Base-by-base conservation (phyloP, 257 asterid genomes). In the Forsythia viridissima region DNA sequence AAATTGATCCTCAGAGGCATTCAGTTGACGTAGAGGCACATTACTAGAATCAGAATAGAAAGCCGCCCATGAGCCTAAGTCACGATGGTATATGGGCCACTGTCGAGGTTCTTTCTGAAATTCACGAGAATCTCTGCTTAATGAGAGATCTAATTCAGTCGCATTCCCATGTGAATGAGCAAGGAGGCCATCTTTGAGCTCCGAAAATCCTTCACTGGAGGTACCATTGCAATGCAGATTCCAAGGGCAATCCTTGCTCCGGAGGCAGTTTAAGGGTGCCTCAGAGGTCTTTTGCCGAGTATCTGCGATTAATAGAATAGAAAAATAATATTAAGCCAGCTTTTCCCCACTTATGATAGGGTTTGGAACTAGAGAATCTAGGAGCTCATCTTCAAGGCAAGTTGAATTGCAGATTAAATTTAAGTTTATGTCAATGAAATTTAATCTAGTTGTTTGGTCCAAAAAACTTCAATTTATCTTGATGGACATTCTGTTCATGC, bases 211-310 rank as follows among this genome's bases (percentile, higher is more conserved):
- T 81, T 87, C 89, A 81, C 75, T 40, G 36, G 83, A 78, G 34
- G 84, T 73, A 82, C 82, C 82, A 81, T 78, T 89, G 76, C 78
- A 82, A 48, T 92, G 91, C 77, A 82, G 76, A 76, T 71, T 66
- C 82, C 84, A 86, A 46, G 90, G 90, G 80, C 69, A 86, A 42
- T 82, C 85, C 81, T 86, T 89, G 85, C 77, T 87, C 71, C 77
- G 91, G 85, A 87, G 89, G 91, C 92, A 83, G 80, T 82, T 91
- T 69, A 84, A 44, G 11, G 93, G 82, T 79, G 94, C 90, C 93
- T 88, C 93, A 61, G 87, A 83, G 85, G 81, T 84, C 77, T 80
- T 79, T 76, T 82, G 90, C 81, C 82, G 43, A 73, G 86, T 77
- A 87, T 86, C 97, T 90, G 92, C 86, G 81, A 40, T 76, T 46